Conservation (phyloP, 2,329 filamentous ascomycete species). For the Raffaelea ambrosiae region DNA sequence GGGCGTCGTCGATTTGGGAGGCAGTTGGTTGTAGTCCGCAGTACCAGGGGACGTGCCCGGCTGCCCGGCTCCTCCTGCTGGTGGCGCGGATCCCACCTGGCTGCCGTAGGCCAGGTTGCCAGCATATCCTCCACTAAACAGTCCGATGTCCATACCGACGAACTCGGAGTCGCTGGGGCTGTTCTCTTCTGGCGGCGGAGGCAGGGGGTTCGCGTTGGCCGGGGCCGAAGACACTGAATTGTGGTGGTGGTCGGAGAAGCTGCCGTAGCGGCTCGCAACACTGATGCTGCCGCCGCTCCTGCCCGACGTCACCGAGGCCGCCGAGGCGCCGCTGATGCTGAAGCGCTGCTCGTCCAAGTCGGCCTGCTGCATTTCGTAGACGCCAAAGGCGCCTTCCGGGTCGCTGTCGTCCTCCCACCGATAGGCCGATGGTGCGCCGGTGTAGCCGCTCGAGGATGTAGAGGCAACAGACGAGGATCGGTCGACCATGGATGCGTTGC, state of each 20-base stretch:
- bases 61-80: too few relatives aligned
- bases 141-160: slow-evolving; percentile 61
- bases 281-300: slow-evolving; percentile 4
- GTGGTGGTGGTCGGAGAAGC: slow-evolving; percentile 4
- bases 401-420: slow-evolving; percentile 62
- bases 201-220: slow-evolving; percentile 26
- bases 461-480: too few relatives aligned
- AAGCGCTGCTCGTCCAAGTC: slow-evolving; percentile 66
- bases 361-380: slow-evolving; percentile 75
- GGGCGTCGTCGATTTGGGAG: slow-evolving; percentile 38
- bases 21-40: slow-evolving; percentile 22
- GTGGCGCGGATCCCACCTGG: slow-evolving; percentile 27
- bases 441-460: neutral
- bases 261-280: slow-evolving; percentile 4
- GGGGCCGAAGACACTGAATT: slow-evolving; percentile 7
- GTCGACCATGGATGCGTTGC: slow-evolving; percentile 30
- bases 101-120: slow-evolving; percentile 43
- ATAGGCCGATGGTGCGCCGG: slow-evolving; percentile 17
- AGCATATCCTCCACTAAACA: slow-evolving; percentile 64
- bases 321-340: slow-evolving; percentile 43
- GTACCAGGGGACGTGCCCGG: neutral
- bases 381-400: slow-evolving; percentile 74
- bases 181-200: slow-evolving; percentile 41
- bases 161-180: slow-evolving; percentile 64
- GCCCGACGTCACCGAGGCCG: neutral